Evolutionary conservation across 2,329 filamentous ascomycete species (phyloP).

Genomic region (Aureobasidium namibiae): DNA sequence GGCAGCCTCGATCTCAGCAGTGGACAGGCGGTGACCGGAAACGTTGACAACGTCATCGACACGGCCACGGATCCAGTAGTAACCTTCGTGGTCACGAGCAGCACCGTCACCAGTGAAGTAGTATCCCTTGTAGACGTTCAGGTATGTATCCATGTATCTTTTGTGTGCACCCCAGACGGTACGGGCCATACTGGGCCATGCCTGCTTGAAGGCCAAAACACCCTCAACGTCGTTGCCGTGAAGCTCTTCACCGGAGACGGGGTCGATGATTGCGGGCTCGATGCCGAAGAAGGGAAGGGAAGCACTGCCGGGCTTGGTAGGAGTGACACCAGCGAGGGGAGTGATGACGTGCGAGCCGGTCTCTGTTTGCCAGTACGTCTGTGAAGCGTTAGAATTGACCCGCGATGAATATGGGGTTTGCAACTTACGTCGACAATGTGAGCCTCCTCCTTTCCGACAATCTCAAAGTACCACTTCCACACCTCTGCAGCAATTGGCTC

Average conservation of each 20-base stretch:
- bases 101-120: conserved; percentile 96
- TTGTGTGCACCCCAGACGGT: conserved; percentile 97
- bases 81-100: conserved; percentile 91
- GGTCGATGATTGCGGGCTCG: conserved; percentile 94
- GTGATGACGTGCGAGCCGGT: conserved; percentile 95
- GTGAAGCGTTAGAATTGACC: conserved; percentile 13
- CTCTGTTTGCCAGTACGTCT: conserved; percentile 99
- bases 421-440: conserved; percentile 85
- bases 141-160: conserved; percentile 96
- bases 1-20: conserved; percentile 94
- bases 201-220: conserved; percentile 91
- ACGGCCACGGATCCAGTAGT: conserved; percentile 99
- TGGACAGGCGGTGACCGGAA: conserved; percentile 89
- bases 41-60: conserved; percentile 99
- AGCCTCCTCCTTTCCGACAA: conserved; percentile 85
- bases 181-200: conserved; percentile 97
- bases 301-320: conserved; percentile 92
- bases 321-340: conserved; percentile 83
- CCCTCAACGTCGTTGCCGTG: conserved; percentile 95
- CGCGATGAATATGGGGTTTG: background rate
- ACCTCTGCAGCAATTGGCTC: conserved; percentile 97
- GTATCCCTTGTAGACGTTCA: conserved; percentile 96
- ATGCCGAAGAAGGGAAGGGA: conserved; percentile 98
- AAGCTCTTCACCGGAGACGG: conserved; percentile 87
- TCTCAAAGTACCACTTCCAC: conserved; percentile 99